Conservation (phyloP, 164 flowering plant species). For the Nelumbo lutea region DNA sequence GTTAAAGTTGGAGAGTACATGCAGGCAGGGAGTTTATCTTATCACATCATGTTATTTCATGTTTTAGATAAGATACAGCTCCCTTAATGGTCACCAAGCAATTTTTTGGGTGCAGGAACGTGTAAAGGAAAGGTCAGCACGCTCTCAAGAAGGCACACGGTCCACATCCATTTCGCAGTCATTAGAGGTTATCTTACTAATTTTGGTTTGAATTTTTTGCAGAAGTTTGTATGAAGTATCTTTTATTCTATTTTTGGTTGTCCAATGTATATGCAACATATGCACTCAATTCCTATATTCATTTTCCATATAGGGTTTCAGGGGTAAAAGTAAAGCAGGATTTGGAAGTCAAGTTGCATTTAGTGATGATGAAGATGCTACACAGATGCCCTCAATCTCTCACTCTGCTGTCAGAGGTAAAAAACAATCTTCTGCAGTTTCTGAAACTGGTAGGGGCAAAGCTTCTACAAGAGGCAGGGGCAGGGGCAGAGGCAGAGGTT, state of each 20-base stretch:
- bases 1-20: slow-evolving; percentile 87
- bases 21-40: slow-evolving; percentile 53
- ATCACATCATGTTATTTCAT: slow-evolving; percentile 1
- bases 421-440: slow-evolving; percentile 39
- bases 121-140: slow-evolving; percentile 60
- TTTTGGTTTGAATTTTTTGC: neutral
- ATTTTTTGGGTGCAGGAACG: slow-evolving; percentile 61
- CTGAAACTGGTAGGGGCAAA: slow-evolving; percentile 38
- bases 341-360: slow-evolving; percentile 56
- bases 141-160: slow-evolving; percentile 39
- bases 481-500: slow-evolving; percentile 46
- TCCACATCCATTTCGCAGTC: slow-evolving; percentile 38
- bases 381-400: slow-evolving; percentile 34
- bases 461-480: slow-evolving; percentile 79
- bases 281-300: slow-evolving; percentile 10
- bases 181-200: slow-evolving; percentile 36
- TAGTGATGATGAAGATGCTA: slow-evolving; percentile 87
- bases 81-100: neutral
- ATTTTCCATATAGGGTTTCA: slow-evolving; percentile 40
- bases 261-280: slow-evolving; percentile 4
- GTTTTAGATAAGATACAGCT: neutral
- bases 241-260: neutral
- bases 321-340: slow-evolving; percentile 43
- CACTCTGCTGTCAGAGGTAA: slow-evolving; percentile 50
- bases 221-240: neutral